Evolutionary conservation across 768 basidiomycete species (phyloP).

Genomic region (Leccinum broughii): DNA sequence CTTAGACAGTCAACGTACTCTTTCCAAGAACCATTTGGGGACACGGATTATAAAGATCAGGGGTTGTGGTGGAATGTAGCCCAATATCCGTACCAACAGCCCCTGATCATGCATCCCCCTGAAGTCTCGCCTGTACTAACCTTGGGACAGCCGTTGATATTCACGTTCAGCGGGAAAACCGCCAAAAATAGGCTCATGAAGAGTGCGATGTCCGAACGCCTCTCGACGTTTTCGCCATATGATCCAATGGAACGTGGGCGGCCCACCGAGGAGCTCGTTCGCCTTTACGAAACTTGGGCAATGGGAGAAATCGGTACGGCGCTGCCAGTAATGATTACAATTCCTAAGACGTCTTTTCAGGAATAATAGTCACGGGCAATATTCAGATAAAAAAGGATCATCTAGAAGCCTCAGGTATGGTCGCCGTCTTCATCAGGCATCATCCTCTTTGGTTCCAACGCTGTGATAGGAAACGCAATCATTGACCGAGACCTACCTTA

Average conservation of each 20-base stretch:
- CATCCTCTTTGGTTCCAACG: background rate
- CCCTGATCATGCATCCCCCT: conserved; percentile 16
- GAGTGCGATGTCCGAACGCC: conserved; percentile 38
- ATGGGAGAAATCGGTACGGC: conserved; percentile 31
- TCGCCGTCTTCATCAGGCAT: background rate
- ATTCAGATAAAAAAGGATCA: conserved; percentile 37
- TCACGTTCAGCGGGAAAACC: conserved; percentile 32
- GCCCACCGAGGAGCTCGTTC: conserved; percentile 35
- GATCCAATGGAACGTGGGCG: conserved; percentile 32
- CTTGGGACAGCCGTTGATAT: conserved; percentile 27
- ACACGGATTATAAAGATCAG: conserved; percentile 23
- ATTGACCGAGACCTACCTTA: conserved; percentile 31
- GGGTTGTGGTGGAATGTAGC: conserved; percentile 7
- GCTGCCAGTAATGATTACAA: background rate
- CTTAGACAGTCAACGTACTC: conserved; percentile 6
- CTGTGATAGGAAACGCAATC: conserved; percentile 30
- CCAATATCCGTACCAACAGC: conserved; percentile 16
- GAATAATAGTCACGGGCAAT: conserved; percentile 35
- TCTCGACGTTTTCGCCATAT: conserved; percentile 34
- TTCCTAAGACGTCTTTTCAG: conserved; percentile 18
- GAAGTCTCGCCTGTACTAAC: conserved; percentile 20
- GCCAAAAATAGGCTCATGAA: conserved; percentile 36
- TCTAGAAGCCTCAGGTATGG: conserved; percentile 35
- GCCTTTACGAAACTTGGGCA: conserved; percentile 37
- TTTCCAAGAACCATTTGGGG: conserved; percentile 13